Evolutionary conservation across 768 basidiomycete species (phyloP).

Genomic region (Termitomyces sp.): DNA sequence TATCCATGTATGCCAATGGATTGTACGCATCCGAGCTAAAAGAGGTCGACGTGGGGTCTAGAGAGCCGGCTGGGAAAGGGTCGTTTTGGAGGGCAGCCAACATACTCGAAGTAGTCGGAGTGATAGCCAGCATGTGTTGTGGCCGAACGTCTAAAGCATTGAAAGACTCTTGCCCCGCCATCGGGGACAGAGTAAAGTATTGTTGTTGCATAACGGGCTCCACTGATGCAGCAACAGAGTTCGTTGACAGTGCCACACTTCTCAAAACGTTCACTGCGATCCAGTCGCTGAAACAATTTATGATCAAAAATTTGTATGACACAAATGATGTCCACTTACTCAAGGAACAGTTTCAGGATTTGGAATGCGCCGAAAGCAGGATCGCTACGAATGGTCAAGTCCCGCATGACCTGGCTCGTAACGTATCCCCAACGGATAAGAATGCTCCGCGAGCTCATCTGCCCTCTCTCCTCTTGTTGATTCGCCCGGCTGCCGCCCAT

Average conservation of each 20-base stretch:
- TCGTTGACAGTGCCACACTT: constrained; percentile 83
- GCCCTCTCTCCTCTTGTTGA: constrained; percentile 66
- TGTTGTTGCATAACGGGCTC: constrained; percentile 91
- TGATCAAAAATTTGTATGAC: constrained; percentile 13
- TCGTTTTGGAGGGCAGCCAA: constrained; percentile 82
- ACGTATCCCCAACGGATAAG: constrained; percentile 92
- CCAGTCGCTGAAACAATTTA: constrained; percentile 61
- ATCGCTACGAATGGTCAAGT: constrained; percentile 88
- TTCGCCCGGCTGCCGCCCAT: constrained; percentile 65
- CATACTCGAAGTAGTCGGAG: constrained; percentile 89
- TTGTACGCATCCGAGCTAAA: constrained; percentile 70
- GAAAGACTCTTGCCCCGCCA: constrained; percentile 83
- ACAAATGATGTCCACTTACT: constrained; percentile 45
- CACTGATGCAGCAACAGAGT: constrained; percentile 87
- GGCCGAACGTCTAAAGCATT: constrained; percentile 59
- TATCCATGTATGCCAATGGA: constrained; percentile 74
- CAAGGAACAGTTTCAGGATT: constrained; percentile 85
- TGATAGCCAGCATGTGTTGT: constrained; percentile 62
- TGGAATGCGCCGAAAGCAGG: constrained; percentile 92
- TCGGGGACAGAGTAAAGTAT: constrained; percentile 83
- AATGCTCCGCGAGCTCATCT: constrained; percentile 83
- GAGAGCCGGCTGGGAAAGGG: constrained; percentile 56
- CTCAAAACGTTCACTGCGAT: constrained; percentile 86
- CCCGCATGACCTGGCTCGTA: constrained; percentile 89
- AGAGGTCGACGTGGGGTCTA: constrained; percentile 57